Percentiles rank a stretch among this genome's conserved stretches.
Evolutionary conservation across 2,329 filamentous ascomycete genomes (phyloP).

Genomic region (Pseudohalonectria lignicola): DNA sequence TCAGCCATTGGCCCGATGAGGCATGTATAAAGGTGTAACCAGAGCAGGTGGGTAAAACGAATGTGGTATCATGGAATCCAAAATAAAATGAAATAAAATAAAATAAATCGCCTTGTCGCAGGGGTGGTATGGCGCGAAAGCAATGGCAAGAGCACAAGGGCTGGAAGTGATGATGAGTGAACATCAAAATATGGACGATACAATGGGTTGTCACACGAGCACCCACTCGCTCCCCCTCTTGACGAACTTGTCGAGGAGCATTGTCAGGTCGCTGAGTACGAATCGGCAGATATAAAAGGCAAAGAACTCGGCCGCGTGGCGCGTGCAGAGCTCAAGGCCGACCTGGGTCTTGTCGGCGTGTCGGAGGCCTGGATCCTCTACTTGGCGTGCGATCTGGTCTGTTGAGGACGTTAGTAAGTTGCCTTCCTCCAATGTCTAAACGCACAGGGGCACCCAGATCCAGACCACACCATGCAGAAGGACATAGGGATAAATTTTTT

Average conservation of each 20-base stretch:
- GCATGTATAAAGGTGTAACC: background rate
- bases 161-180: too few relatives aligned
- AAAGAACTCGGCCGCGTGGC: slow-evolving; percentile 95
- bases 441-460: too few relatives aligned
- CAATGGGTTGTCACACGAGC: slow-evolving; percentile 16
- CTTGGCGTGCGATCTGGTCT: slow-evolving; percentile 95
- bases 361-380: slow-evolving; percentile 86
- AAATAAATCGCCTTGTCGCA: background rate
- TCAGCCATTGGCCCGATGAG: too few relatives aligned
- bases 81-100: background rate
- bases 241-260: slow-evolving; percentile 92
- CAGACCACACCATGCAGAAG: too few relatives aligned
- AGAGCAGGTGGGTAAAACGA: too few relatives aligned
- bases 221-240: slow-evolving; percentile 98
- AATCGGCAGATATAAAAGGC: slow-evolving; percentile 95
- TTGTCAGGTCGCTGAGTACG: slow-evolving; percentile 70
- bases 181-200: too few relatives aligned
- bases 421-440: too few relatives aligned
- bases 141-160: too few relatives aligned
- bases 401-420: slow-evolving; percentile 18
- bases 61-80: background rate
- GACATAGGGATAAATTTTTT: background rate
- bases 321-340: slow-evolving; percentile 82
- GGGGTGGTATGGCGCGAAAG: too few relatives aligned
- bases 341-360: slow-evolving; percentile 92